Percentiles rank a stretch among this genome's conserved stretches.
Conservation (phyloP, 2,329 filamentous ascomycete genomes). For the Penicillium sp. region DNA sequence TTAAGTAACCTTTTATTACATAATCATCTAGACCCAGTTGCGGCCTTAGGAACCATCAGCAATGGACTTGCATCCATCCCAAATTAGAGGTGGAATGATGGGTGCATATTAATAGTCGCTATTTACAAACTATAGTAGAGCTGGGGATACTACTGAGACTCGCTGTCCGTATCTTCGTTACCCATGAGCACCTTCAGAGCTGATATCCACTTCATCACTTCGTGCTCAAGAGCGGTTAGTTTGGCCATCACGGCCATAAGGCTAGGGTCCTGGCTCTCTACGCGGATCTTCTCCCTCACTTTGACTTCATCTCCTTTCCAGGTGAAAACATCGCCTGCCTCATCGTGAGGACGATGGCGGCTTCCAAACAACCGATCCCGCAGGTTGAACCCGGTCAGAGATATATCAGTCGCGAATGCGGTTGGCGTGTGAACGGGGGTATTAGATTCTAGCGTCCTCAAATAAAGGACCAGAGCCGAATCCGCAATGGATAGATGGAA, state of each 20-base stretch:
- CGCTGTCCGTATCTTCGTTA: conserved; percentile 42
- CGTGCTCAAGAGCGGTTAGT: conserved; percentile 65
- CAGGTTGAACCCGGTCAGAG: conserved; percentile 49
- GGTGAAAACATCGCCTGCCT: conserved; percentile 66
- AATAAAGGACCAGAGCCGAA: conserved; percentile 58
- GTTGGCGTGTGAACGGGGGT: conserved; percentile 50
- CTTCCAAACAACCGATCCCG: conserved; percentile 48
- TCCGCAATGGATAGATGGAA: conserved; percentile 63
- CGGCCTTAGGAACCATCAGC: no score
- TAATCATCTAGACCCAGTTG: no score
- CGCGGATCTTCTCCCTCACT: conserved; percentile 78
- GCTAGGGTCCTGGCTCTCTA: conserved; percentile 82
- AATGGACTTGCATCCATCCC: no score
- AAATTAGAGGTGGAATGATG: no score
- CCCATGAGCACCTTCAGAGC: conserved; percentile 74
- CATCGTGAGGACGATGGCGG: conserved; percentile 59
- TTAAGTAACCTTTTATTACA: no score
- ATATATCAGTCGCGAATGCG: conserved; percentile 62
- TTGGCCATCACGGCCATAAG: conserved; percentile 77
- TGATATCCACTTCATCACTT: conserved; percentile 58
- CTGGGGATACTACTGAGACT: conserved; percentile 17
- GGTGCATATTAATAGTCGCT: no score
- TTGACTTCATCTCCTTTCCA: conserved; percentile 65
- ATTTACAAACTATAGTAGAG: no score
- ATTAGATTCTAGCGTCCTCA: conserved; percentile 61